These are phyloP conservation scores for Podosphaera fusca DNA, from an alignment of 2,329 filamentous ascomycete species.

Conservation along the genomic window DNA sequence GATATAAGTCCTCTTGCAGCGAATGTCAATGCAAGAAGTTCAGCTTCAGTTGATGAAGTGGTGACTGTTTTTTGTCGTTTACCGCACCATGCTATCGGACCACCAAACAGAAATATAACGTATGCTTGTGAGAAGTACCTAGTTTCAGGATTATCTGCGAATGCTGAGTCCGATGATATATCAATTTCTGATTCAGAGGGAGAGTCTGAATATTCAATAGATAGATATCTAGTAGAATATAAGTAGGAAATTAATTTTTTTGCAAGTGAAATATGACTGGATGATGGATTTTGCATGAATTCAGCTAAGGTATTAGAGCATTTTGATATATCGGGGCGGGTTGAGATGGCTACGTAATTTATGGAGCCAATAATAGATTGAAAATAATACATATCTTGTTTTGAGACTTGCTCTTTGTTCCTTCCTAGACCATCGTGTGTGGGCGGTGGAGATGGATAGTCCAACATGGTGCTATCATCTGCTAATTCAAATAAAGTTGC, in stretches of 20 bases:
- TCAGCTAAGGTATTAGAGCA: neutral
- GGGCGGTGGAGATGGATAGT: neutral
- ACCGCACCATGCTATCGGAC: neutral
- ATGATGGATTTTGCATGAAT: neutral
- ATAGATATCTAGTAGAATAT: neutral
- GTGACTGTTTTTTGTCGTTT: neutral
- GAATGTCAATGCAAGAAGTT: neutral
- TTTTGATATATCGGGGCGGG: too few species aligned
- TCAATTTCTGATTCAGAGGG: neutral
- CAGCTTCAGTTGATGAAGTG: neutral
- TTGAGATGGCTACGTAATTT: too few species aligned
- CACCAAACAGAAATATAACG: neutral
- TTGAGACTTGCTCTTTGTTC: neutral
- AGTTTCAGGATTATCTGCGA: slow-evolving; percentile 1
- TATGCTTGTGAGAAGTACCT: neutral
- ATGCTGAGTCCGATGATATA: neutral
- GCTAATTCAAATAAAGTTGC: neutral
- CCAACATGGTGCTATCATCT: neutral
- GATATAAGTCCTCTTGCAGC: neutral
- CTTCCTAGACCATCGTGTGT: neutral
- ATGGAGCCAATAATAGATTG: neutral
- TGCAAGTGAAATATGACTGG: neutral
- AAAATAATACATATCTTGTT: neutral
- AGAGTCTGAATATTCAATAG: neutral
- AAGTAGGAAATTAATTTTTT: neutral